Percentiles rank a stretch among this genome's conserved stretches.
Evolutionary conservation across 1,284 basidiomycete genomes (phyloP).

Genomic region (Anthracocystis walkeri): DNA sequence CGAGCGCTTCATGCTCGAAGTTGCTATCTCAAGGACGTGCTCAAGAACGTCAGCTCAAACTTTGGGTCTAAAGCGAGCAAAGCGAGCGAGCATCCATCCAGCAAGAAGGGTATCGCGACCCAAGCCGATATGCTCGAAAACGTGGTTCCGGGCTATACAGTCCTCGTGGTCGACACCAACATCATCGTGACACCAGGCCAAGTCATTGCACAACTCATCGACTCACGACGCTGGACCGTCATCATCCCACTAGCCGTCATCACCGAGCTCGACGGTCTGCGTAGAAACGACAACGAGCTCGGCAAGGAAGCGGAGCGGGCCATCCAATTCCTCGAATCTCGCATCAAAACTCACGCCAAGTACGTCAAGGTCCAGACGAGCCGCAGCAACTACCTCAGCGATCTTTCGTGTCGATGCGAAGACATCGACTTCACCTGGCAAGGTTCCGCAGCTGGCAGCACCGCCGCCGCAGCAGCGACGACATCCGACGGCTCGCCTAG

Average conservation of each 20-base stretch:
- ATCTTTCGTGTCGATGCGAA: conserved; percentile 85
- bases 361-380: conserved; percentile 94
- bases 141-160: conserved; percentile 85
- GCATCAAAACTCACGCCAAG: conserved; percentile 79
- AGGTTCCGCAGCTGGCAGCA: neutral
- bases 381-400: conserved; percentile 90
- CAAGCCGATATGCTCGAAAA: conserved; percentile 42
- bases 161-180: conserved; percentile 93
- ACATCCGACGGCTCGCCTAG: conserved; percentile 9
- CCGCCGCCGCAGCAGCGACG: neutral
- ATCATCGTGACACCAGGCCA: conserved; percentile 75
- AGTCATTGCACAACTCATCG: conserved; percentile 75
- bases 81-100: conserved; percentile 6
- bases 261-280: conserved; percentile 93
- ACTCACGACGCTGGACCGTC: conserved; percentile 85
- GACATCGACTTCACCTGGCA: conserved; percentile 78
- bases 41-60: conserved; percentile 17
- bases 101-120: conserved; percentile 61
- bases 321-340: conserved; percentile 79
- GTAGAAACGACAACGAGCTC: conserved; percentile 78
- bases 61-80: conserved; percentile 16
- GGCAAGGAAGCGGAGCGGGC: conserved; percentile 76
- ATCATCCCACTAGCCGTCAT: conserved; percentile 83
- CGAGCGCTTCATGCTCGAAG: conserved; percentile 75
- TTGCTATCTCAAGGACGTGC: conserved; percentile 31